Evolutionary conservation across 2,329 filamentous ascomycete species (phyloP), one percentile per base, ranked within the genome.

Genomic region (Gremmenia infestans): DNA sequence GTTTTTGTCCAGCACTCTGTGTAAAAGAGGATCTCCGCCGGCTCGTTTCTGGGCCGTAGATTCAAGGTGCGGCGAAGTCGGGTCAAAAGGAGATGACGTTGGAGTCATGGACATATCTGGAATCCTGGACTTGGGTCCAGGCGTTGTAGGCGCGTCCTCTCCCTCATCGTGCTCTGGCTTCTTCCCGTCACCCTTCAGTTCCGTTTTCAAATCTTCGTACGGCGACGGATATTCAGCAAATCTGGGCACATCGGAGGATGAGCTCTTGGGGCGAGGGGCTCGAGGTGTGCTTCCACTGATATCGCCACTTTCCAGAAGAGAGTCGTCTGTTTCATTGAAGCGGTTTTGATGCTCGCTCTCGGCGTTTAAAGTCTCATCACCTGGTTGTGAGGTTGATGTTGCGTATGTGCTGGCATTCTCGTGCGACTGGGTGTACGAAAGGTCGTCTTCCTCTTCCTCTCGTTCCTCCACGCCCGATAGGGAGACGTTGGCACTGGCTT

Each of bases 401-500:
- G 60, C 64, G 51, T 70, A 70, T 49, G 63, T 65, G 55, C 65
- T 68, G n/a, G 59, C 55, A 48, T 68, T 55, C 19, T 65, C 65
- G 25, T 69, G 65, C 0, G 54, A 75, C 40, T 69, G 66, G 8
- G 63, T 47, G 55, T 68, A 67, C 70, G 74, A 73, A 1, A 68
- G 75, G 72, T 76, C 55, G 68, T 80, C 67, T 25, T 81, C 83
- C n/a, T 81, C 83, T 2, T 78, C 76, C 52, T 82, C 84, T 22
- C 85, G 79, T 68, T 96, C 92, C 70, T 96, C 93, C 72, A 99
- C 97, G 28, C 92, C 91, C 0, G 91, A 96, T 11, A 99, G 81
- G 11, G 93, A 96, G 25, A 99, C 93, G 68, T 99, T 97, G 70
- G 94, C 94, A 48, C 92, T 96, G 37, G 94, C 91, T 75, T 99